Evolutionary conservation across 2,329 filamentous ascomycete species (phyloP).

Genomic region (Teratosphaeria zuluensis): DNA sequence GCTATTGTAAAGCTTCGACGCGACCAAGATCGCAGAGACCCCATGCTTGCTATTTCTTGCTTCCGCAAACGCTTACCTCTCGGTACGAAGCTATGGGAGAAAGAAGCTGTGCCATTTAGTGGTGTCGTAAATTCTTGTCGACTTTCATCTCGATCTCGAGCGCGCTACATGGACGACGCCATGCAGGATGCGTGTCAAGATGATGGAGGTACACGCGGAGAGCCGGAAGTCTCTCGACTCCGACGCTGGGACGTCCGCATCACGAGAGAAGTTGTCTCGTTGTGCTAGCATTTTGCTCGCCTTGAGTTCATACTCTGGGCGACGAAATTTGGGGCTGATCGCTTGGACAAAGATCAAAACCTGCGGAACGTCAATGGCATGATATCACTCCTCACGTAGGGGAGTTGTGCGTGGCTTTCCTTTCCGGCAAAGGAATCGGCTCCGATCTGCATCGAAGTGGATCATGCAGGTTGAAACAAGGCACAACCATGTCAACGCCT

Average conservation of each 20-base stretch:
- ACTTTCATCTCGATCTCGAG: not conserved
- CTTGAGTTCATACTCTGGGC: no score
- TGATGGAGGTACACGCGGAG: not conserved
- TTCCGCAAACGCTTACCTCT: no score
- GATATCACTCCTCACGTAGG: not conserved
- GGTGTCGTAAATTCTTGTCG: not conserved
- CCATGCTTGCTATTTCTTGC: no score
- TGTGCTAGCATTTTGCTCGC: not conserved
- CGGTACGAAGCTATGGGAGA: no score
- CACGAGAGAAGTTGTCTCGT: not conserved
- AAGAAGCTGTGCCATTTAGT: no score
- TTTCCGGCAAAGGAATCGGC: not conserved
- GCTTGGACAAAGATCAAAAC: not conserved
- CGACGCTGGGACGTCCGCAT: no score
- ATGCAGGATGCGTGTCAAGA: not conserved
- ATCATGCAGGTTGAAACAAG: not conserved
- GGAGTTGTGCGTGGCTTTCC: not conserved
- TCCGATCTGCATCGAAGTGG: not conserved
- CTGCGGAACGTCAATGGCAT: not conserved
- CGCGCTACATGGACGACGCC: not conserved
- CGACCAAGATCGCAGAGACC: no score
- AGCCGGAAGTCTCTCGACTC: not conserved
- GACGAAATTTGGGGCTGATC: not conserved
- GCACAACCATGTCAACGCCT: not conserved
- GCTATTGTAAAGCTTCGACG: no score